phyloP scores from a whole-genome alignment of 75 land plant species.

The Chamaecyparis obtusa region DNA sequence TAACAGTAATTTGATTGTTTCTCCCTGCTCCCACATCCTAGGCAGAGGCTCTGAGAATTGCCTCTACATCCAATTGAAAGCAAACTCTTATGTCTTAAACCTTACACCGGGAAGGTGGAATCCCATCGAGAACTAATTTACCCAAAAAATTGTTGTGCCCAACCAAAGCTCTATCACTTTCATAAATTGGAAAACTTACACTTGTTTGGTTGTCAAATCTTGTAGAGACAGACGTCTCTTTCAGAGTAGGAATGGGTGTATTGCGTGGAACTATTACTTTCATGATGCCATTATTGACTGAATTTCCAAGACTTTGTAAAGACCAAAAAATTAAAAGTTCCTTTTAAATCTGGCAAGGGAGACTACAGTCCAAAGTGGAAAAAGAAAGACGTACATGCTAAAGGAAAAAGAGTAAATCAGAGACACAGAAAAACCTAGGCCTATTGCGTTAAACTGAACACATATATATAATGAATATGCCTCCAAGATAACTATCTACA shows the following conservation, averaged over 20 bases:
- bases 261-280: slow-evolving; percentile 22
- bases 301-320: not conserved
- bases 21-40: not conserved
- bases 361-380: no score
- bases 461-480: no score
- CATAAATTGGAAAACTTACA: slow-evolving; percentile 9
- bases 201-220: slow-evolving; percentile 4
- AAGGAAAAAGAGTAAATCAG: no score
- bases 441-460: no score
- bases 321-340: no score
- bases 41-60: slow-evolving; percentile 31
- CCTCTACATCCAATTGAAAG: slow-evolving; percentile 20
- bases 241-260: slow-evolving; percentile 19
- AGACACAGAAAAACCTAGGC: no score
- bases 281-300: not conserved
- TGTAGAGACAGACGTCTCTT: slow-evolving; percentile 4
- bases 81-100: not conserved
- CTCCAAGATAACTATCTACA: no score
- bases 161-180: slow-evolving; percentile 21
- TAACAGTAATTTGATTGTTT: not conserved
- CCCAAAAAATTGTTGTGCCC: slow-evolving; percentile 27
- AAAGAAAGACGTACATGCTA: no score
- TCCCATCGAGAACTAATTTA: not conserved
- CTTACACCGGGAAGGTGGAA: not conserved
- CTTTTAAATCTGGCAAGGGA: no score